Percentiles rank a stretch among this genome's conserved stretches.
Conservation (phyloP, 2,329 filamentous ascomycete genomes). For the Aphanoascus verrucosus region DNA sequence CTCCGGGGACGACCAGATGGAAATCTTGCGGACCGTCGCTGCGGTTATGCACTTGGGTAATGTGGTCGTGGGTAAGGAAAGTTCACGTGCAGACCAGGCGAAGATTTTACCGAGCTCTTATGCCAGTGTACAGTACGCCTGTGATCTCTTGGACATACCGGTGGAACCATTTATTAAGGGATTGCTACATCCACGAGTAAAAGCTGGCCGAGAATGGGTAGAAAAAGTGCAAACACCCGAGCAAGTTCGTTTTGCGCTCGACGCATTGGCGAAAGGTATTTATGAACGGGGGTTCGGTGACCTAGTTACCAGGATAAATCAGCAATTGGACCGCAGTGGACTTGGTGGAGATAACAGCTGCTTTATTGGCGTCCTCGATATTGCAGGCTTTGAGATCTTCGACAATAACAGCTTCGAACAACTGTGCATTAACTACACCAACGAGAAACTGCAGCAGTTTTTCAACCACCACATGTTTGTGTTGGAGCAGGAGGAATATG, state of each 20-base stretch:
- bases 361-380: constrained; percentile 97
- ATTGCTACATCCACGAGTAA: constrained; percentile 82
- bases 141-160: constrained; percentile 71
- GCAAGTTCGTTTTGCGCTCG: constrained; percentile 79
- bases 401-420: constrained; percentile 98
- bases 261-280: constrained; percentile 90
- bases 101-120: constrained; percentile 65
- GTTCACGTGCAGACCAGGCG: constrained; percentile 80
- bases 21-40: constrained; percentile 77
- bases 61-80: constrained; percentile 80
- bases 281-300: constrained; percentile 95
- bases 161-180: constrained; percentile 78
- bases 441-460: constrained; percentile 97
- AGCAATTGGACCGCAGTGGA: constrained; percentile 76
- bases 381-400: constrained; percentile 98
- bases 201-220: constrained; percentile 94
- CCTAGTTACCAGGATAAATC: constrained; percentile 82
- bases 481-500: constrained; percentile 95
- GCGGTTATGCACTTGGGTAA: constrained; percentile 91
- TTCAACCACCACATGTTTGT: constrained; percentile 99
- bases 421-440: constrained; percentile 98
- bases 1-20: constrained; percentile 66
- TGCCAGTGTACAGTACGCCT: constrained; percentile 65
- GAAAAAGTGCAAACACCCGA: constrained; percentile 97
- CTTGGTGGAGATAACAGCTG: constrained; percentile 76